Evolutionary conservation across 257 asterid genomes (phyloP), one percentile per base, ranked within the genome.

Genomic region (Ballota nigra): DNA sequence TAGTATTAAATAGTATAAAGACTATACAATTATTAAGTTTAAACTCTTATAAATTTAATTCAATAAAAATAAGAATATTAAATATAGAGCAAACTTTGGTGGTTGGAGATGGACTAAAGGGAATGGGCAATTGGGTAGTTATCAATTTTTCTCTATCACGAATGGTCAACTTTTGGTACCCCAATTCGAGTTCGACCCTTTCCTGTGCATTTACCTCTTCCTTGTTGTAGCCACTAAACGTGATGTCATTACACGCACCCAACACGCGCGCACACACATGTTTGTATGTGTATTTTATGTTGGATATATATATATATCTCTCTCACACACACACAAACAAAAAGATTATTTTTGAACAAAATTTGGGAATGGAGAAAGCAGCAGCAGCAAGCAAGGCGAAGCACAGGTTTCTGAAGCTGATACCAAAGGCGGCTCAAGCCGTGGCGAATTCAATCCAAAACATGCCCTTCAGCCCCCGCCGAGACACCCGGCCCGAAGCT

Each of bases 391-490:
- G 29, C 0, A 76, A 78, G 76, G 56, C 87, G 6, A 86, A 62
- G 66, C 78, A 66, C 72, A 82, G 75, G 75, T 65, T 84, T 19
- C 15, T 82, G 61, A 77, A 77, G 81, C 66, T 85, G 40, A 66
- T 82, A 12, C 83, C 83, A 10, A 85, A 62, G 73, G 80, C n/a
- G n/a, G n/a, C n/a, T n/a, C n/a, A n/a, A n/a, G n/a, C n/a, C n/a
- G n/a, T n/a, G n/a, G n/a, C n/a, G n/a, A n/a, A n/a, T n/a, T n/a
- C n/a, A n/a, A n/a, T 83, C 70, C 86, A 80, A 69, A 83, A 76
- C 80, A 68, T 69, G 13, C 80, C 82, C 6, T 79, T 75, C 79
- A 82, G 84, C 75, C 87, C 85, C 43, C 75, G 84, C 12, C 70
- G 82, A 0, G 79, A 76, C n/a, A 55, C 29, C 61, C 78, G 75